Percentiles rank a stretch among this genome's conserved stretches.
Conservation (phyloP, 805 yeast genomes). For the Saccharomycopsis sp. region DNA sequence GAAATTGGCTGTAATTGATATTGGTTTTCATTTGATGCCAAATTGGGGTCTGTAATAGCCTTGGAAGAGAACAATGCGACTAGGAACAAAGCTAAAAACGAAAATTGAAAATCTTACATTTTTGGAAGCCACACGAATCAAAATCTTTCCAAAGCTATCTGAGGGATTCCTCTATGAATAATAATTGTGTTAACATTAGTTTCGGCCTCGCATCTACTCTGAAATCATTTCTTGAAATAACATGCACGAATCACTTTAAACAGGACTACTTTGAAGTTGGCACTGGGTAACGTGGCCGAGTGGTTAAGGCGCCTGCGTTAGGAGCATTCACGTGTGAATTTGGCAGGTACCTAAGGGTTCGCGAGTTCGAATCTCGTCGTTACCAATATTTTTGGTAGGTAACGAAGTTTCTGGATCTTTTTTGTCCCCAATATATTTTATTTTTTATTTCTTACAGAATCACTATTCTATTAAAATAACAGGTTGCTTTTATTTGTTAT, state of each 20-base stretch:
- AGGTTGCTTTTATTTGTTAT: constrained; percentile 1
- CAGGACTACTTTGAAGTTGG: not conserved
- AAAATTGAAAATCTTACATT: too few relatives aligned
- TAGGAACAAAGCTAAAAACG: too few relatives aligned
- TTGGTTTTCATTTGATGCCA: too few relatives aligned
- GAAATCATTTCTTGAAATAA: not conserved
- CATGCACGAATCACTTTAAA: not conserved
- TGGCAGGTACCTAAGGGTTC: constrained; percentile 17
- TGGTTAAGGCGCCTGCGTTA: constrained; percentile 20
- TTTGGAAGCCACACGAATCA: too few relatives aligned
- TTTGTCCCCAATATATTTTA: not conserved
- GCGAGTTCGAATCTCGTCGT: constrained; percentile 20
- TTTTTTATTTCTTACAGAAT: not conserved
- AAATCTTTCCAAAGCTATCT: not conserved
- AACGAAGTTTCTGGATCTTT: not conserved
- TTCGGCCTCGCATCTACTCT: not conserved
- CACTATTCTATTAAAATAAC: not conserved
- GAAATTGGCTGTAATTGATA: too few relatives aligned
- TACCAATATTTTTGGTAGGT: constrained; percentile 10
- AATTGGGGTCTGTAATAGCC: too few relatives aligned
- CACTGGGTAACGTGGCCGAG: constrained; percentile 19
- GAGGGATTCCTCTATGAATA: not conserved
- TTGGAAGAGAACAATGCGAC: too few relatives aligned
- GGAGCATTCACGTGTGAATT: constrained; percentile 5
- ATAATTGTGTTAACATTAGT: not conserved